Evolutionary conservation across 179 eudicot genomes (phyloP).

Genomic region (Beta macrorhiza): DNA sequence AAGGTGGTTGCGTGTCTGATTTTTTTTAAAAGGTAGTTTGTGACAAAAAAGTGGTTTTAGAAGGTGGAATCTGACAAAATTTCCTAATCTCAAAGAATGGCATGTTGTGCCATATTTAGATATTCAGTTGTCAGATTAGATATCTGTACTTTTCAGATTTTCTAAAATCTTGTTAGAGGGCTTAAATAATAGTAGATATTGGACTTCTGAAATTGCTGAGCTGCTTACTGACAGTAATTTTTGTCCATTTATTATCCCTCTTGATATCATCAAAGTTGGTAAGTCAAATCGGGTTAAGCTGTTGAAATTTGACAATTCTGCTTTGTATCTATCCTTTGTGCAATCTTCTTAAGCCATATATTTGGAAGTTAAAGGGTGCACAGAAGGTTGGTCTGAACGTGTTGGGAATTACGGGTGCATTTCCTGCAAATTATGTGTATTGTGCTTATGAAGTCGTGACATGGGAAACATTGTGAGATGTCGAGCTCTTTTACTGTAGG

Average conservation of each 20-base stretch:
- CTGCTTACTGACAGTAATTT: background rate
- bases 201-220: background rate
- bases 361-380: background rate
- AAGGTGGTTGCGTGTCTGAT: too few relatives aligned
- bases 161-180: background rate
- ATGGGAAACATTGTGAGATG: background rate
- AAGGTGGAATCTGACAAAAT: too few relatives aligned
- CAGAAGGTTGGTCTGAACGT: background rate
- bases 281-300: background rate
- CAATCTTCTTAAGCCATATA: background rate
- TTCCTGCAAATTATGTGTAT: background rate
- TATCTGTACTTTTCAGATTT: background rate
- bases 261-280: background rate
- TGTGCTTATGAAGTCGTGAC: background rate
- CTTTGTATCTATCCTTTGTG: background rate
- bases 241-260: background rate
- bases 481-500: background rate
- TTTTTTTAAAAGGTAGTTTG: too few relatives aligned
- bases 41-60: too few relatives aligned
- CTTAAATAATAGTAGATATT: background rate
- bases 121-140: background rate
- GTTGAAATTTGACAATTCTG: background rate
- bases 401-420: background rate
- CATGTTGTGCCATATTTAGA: constrained; percentile 1
- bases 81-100: background rate